phyloP scores from a whole-genome alignment of 768 basidiomycete species.

The Pseudohyphozyma bogoriensis region DNA sequence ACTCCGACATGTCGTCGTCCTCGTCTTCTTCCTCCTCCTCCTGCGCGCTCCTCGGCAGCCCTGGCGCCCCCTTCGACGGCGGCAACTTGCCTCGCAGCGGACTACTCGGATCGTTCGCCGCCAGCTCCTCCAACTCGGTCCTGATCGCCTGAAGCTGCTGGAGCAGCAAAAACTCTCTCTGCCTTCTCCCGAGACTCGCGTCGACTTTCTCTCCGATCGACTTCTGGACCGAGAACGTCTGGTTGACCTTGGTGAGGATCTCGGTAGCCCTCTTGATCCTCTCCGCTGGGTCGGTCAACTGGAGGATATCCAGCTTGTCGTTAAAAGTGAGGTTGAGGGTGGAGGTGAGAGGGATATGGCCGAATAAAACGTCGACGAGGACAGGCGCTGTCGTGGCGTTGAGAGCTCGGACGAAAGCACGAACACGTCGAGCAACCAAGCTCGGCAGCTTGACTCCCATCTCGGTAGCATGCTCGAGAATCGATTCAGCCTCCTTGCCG shows the following conservation, averaged over 20 bases:
- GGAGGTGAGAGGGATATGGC: constrained; percentile 9
- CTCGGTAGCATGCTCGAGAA: no score
- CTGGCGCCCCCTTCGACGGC: background rate
- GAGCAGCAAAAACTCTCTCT: constrained; percentile 14
- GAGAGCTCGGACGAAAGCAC: constrained; percentile 25
- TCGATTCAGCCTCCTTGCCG: no score
- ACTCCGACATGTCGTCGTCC: constrained; percentile 63
- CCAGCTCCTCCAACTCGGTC: constrained; percentile 26
- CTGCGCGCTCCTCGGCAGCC: background rate
- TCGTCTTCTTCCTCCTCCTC: constrained; percentile 66
- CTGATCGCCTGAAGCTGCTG: constrained; percentile 27
- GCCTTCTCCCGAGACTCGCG: constrained; percentile 6
- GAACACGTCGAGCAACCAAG: no score
- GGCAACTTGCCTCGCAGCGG: background rate
- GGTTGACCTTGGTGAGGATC: constrained; percentile 19
- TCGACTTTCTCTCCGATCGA: constrained; percentile 8
- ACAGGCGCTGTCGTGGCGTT: constrained; percentile 22
- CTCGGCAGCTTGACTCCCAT: no score
- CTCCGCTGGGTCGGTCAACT: constrained; percentile 26
- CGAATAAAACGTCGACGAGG: constrained; percentile 34
- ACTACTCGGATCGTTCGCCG: background rate
- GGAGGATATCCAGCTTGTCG: constrained; percentile 32
- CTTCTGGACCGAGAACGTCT: constrained; percentile 7
- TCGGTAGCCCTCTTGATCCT: constrained; percentile 27
- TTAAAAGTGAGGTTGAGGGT: constrained; percentile 31